Percentiles rank a stretch among this genome's conserved stretches.
Conservation (phyloP, 768 basidiomycete species). For the Nidularia pulvinata region DNA sequence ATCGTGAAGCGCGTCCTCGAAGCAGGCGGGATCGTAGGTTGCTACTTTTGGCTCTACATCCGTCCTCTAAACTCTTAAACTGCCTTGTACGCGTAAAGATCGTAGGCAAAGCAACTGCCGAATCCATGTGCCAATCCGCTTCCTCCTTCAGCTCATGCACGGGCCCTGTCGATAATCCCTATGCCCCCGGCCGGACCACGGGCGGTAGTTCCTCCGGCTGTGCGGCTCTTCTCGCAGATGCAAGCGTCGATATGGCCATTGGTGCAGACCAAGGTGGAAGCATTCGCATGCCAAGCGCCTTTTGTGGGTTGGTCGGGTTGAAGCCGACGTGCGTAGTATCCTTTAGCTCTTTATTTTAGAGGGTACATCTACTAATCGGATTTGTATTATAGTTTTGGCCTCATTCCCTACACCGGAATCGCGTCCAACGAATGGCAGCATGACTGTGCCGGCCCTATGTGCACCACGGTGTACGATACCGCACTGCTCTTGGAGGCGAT, state of each 20-base stretch:
- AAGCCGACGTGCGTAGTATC: conserved; percentile 12
- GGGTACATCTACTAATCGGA: neutral
- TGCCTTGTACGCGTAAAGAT: conserved; percentile 5
- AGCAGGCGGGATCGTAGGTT: conserved; percentile 27
- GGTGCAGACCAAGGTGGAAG: conserved; percentile 47
- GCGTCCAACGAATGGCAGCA: conserved; percentile 34
- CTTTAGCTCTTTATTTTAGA: neutral
- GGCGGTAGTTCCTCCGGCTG: conserved; percentile 45
- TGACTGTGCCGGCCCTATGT: conserved; percentile 40
- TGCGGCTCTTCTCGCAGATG: conserved; percentile 34
- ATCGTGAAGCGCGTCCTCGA: conserved; percentile 41
- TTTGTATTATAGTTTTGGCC: conserved; percentile 24
- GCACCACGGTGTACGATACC: conserved; percentile 32
- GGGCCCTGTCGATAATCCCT: conserved; percentile 42
- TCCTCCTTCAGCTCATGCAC: conserved; percentile 16
- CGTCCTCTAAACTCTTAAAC: neutral
- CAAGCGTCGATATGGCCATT: conserved; percentile 39
- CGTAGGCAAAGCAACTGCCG: conserved; percentile 14
- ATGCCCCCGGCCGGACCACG: conserved; percentile 35
- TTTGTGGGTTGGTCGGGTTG: conserved; percentile 37
- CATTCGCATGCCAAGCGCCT: conserved; percentile 39
- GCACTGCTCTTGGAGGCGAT: conserved; percentile 38
- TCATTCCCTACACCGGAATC: conserved; percentile 47
- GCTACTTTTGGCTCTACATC: neutral
- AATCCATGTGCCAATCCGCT: conserved; percentile 18